Evolutionary conservation across 768 basidiomycete species (phyloP), one percentile per base, ranked within the genome.

Genomic region (Trichaptum fuscoviolaceum): DNA sequence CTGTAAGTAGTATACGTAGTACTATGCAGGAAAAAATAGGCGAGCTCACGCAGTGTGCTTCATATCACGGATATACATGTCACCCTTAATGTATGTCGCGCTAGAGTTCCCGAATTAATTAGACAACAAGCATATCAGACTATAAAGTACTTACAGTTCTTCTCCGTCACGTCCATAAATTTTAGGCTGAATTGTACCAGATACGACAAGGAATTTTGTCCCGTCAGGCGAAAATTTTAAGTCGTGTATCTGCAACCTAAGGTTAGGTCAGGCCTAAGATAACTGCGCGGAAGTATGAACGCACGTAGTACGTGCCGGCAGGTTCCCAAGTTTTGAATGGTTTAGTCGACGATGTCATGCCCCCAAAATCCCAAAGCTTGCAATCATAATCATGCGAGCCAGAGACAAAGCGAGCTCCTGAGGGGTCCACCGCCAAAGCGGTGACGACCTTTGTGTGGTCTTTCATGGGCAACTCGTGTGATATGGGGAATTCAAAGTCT

Each of bases 341-440:
- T 77, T 93, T 93, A 77, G 90, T 88, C 69, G 87, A 80, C 68
- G 83, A 80, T 73, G 93, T 91, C 97, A 99, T 99, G 18, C 97
- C 97, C 71, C 96, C 96, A 77, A 99, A 99, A 77, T 99, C 97
- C 96, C 96, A 99, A 64, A 99, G 77, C 79, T 99, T 99, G 77
- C 91, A 89, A 77, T 99, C 97, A 74, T 99, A 99, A 76, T 99
- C 97, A 78, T 99, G 91, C 23, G 93, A 93, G 18, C 97, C 97
- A 9, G 93, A 92, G 20, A 93, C 78, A 34, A 99, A 79, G 36
- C 97, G 87, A 15, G 96, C 95, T 66, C 97, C 97, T 24, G 96
- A 93, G 7, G 95, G 93, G 77, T 99, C 97, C 61, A 99, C 80
- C 0, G 95, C 84, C 23, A 99, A 81, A 4, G 97, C 95, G 25